Conservation (phyloP, 1,284 basidiomycete species). For the Apiotrichum veenhuisii region DNA sequence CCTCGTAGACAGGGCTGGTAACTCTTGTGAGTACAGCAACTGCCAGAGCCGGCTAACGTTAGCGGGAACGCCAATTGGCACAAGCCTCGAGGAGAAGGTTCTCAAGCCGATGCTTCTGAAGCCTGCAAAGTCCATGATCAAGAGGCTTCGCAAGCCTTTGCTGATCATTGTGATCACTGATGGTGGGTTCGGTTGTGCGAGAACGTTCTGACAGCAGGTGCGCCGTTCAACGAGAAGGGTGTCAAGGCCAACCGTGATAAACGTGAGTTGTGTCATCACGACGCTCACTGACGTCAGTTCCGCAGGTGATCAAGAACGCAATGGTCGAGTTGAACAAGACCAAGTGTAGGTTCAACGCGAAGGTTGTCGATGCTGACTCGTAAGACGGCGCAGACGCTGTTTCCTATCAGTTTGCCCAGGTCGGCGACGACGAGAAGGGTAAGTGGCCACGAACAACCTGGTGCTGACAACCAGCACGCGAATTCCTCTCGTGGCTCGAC, state of each 20-base stretch:
- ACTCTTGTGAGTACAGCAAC: neutral
- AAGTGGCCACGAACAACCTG: neutral
- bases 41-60: conserved; percentile 12
- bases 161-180: conserved; percentile 48
- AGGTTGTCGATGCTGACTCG: neutral
- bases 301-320: neutral
- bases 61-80: conserved; percentile 21
- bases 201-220: neutral
- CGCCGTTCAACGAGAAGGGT: conserved; percentile 1
- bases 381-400: conserved; percentile 12
- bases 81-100: conserved; percentile 7
- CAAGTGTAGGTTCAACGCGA: neutral
- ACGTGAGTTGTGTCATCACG: neutral
- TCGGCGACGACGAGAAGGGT: conserved; percentile 14
- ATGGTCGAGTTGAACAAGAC: neutral
- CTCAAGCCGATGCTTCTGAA: conserved; percentile 9
- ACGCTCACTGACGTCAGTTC: neutral
- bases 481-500: conserved; percentile 10
- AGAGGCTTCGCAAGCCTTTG: conserved; percentile 10
- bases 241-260: conserved; percentile 7
- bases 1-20: conserved; percentile 34
- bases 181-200: conserved; percentile 1
- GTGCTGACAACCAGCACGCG: neutral
- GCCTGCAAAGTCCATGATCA: conserved; percentile 4
- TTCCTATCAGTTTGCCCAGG: conserved; percentile 14